Conservation (phyloP, 1,284 basidiomycete genomes). For the Ustilago vetiveriae region DNA sequence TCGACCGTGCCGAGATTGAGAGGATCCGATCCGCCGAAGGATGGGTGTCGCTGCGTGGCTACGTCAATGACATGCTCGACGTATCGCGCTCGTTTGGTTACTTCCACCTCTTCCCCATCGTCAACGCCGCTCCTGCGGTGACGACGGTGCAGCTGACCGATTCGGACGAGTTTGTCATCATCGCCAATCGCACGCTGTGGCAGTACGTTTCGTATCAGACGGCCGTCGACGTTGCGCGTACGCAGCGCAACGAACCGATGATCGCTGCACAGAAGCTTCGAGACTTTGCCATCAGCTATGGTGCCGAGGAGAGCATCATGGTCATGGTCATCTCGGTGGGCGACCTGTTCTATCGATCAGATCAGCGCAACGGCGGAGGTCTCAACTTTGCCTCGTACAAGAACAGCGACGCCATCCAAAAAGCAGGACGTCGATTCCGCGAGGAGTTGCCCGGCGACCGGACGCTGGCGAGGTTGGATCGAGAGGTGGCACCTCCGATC, state of each 20-base stretch:
- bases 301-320: slow-evolving; percentile 92
- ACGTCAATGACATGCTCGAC: slow-evolving; percentile 91
- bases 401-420: slow-evolving; percentile 52
- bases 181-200: slow-evolving; percentile 93
- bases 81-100: slow-evolving; percentile 93
- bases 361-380: slow-evolving; percentile 31
- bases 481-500: slow-evolving; percentile 85
- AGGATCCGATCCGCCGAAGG: slow-evolving; percentile 92
- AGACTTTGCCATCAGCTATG: slow-evolving; percentile 96
- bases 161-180: slow-evolving; percentile 94
- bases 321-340: slow-evolving; percentile 94
- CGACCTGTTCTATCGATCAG: slow-evolving; percentile 76
- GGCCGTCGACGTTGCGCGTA: slow-evolving; percentile 93
- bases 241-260: slow-evolving; percentile 86
- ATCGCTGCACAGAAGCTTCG: slow-evolving; percentile 95
- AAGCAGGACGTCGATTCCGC: slow-evolving; percentile 51
- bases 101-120: slow-evolving; percentile 87
- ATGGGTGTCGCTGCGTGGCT: slow-evolving; percentile 92
- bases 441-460: slow-evolving; percentile 61
- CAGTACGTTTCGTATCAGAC: slow-evolving; percentile 93
- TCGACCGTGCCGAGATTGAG: slow-evolving; percentile 82
- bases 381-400: slow-evolving; percentile 32
- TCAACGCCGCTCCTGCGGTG: slow-evolving; percentile 89
- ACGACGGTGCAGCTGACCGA: slow-evolving; percentile 78
- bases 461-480: slow-evolving; percentile 74